These are phyloP conservation scores for Elasticomyces elasticus DNA, from an alignment of 495 filamentous ascomycete genomes.

Conservation along the genomic window DNA sequence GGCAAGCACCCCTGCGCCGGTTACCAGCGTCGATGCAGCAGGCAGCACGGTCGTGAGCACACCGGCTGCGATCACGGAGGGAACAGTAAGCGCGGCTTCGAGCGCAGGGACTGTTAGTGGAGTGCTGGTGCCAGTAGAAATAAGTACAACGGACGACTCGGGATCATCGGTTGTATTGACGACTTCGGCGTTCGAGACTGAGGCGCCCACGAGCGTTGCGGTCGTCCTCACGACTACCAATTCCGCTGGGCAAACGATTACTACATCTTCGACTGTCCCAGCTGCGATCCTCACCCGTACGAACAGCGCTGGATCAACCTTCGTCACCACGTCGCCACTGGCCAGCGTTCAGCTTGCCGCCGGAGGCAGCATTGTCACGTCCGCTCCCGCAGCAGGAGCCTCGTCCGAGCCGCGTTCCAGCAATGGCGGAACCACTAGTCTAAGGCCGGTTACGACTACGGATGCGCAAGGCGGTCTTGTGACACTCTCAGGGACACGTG, in stretches of 20 bases:
- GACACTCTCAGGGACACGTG: conserved; percentile 14
- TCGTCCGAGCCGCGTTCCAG: neutral
- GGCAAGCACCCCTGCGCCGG: conserved; percentile 8
- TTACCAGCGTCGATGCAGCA: conserved; percentile 11
- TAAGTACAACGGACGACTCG: conserved; percentile 13
- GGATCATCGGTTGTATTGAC: conserved; percentile 45
- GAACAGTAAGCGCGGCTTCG: neutral
- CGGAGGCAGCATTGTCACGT: conserved; percentile 15
- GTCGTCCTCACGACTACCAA: conserved; percentile 31
- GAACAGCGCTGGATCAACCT: conserved; percentile 14
- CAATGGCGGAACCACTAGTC: neutral
- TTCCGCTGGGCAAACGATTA: conserved; percentile 22
- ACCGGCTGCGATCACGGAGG: conserved; percentile 2
- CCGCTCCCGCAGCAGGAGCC: neutral
- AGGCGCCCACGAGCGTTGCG: conserved; percentile 21
- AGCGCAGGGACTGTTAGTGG: conserved; percentile 5
- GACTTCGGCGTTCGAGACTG: conserved; percentile 17
- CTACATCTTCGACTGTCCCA: conserved; percentile 25
- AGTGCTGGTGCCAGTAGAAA: conserved; percentile 10
- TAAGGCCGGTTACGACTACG: conserved; percentile 22
- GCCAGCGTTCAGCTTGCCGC: conserved; percentile 7
- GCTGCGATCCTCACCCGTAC: conserved; percentile 23
- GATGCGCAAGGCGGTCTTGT: conserved; percentile 19
- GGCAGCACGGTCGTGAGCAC: conserved; percentile 12
- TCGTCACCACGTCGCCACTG: conserved; percentile 22